These are phyloP conservation scores for Thelonectria blattea DNA, from an alignment of 2,329 filamentous ascomycete genomes.

Conservation along the genomic window DNA sequence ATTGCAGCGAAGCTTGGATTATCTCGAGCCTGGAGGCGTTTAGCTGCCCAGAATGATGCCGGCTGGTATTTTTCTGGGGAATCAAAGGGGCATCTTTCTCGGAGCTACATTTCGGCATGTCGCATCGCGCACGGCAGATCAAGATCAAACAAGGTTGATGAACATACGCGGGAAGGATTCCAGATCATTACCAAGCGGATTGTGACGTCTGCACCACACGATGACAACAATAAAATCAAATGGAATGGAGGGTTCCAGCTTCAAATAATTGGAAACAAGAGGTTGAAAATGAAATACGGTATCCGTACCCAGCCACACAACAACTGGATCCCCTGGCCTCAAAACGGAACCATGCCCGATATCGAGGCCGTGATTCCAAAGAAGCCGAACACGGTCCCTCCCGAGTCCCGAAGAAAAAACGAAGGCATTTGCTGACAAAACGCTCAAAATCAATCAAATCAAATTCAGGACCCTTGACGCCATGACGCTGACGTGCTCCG, in stretches of 20 bases:
- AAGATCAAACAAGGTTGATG: not conserved
- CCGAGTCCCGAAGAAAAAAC: not conserved
- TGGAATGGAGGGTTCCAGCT: no score
- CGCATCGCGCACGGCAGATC: not conserved
- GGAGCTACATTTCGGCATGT: no score
- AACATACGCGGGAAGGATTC: not conserved
- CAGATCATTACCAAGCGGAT: not conserved
- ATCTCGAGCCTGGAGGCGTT: no score
- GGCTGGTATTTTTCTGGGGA: no score
- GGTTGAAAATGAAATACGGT: not conserved
- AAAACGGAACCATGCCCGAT: conserved; percentile 1
- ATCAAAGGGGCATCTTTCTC: no score
- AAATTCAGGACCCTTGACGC: not conserved
- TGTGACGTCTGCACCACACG: no score
- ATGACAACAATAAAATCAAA: no score
- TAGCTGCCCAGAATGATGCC: no score
- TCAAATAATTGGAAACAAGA: not conserved
- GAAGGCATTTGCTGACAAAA: not conserved
- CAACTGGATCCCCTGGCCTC: not conserved
- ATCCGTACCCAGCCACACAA: not conserved
- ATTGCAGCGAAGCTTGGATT: no score
- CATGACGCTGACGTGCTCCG: not conserved
- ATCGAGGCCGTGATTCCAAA: conserved; percentile 15
- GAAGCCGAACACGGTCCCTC: not conserved
- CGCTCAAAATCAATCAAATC: not conserved